A percentile compares a stretch with the other conserved stretches of the same genome.
Evolutionary conservation across 352 stramenopile species (phyloP).

Genomic region (Pythium folliculosum): DNA sequence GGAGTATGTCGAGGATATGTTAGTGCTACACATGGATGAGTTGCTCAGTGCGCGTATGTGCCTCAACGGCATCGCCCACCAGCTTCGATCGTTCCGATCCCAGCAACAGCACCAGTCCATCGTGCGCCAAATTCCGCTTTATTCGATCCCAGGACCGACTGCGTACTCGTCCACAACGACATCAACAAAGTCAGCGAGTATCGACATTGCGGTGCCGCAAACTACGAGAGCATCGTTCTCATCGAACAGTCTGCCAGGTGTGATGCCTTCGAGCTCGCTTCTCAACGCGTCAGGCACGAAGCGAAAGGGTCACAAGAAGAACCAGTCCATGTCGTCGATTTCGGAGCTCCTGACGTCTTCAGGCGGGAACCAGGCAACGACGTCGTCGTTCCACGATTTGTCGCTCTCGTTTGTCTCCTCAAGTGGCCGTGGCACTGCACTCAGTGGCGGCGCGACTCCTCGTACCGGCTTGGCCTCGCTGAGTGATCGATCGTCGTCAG

Average conservation of each 20-base stretch:
- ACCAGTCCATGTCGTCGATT: conserved; percentile 89
- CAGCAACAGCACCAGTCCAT: conserved; percentile 43
- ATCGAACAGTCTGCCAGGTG: conserved; percentile 37
- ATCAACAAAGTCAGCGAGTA: conserved; percentile 1
- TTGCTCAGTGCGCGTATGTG: conserved; percentile 74
- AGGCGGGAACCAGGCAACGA: conserved; percentile 8
- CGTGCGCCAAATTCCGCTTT: conserved; percentile 28
- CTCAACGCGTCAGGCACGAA: conserved; percentile 43
- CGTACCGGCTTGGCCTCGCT: conserved; percentile 73
- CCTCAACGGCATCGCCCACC: conserved; percentile 70
- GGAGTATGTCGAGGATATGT: conserved; percentile 70
- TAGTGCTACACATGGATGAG: conserved; percentile 71
- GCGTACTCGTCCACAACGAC: conserved; percentile 26
- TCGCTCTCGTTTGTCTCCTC: conserved; percentile 40
- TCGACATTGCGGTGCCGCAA: conserved; percentile 7
- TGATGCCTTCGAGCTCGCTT: conserved; percentile 33
- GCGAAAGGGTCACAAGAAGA: conserved; percentile 83
- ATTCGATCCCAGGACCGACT: conserved; percentile 32
- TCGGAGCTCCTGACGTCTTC: conserved; percentile 74
- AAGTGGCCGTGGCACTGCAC: conserved; percentile 33
- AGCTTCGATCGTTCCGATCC: conserved; percentile 68
- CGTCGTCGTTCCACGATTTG: conserved; percentile 69
- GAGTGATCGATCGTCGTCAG: conserved; percentile 44
- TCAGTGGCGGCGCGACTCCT: conserved; percentile 61
- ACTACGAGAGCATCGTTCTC: conserved; percentile 23